Base-by-base conservation (phyloP, 306 rosid species). In the Rosa multiflora region DNA sequence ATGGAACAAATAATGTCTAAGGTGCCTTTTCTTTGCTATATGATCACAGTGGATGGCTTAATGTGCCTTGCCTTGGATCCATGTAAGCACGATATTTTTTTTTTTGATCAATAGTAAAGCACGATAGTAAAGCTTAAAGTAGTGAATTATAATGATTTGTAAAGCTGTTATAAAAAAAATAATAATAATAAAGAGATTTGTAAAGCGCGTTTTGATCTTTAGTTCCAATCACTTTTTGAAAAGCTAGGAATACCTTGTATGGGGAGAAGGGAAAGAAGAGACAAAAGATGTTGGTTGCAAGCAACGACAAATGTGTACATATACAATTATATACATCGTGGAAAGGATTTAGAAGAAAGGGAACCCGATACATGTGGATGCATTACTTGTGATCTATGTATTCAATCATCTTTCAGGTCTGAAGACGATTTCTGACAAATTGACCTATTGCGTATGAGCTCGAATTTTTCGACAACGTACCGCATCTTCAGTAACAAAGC, bases 11-110 rank as follows among this genome's bases (percentile, higher is more conserved):
- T 12, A 63, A 26, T 32, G 43, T 8, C 12, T 23, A 43, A 47
- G 58, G 29, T 15, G 52, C 55, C 29, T 23, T 44, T 5, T 15
- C 21, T 62, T 29, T 62, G 42, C 68, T 26, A 62, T 62, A 23
- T 59, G 37, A 7, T n/a, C 66, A 59, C 0, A 23, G 29, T 26
- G 66, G 37, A 8, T 15, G 20, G 56, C 47, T 37, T 76, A 43
- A 79, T 77, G 83, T 86, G 82, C 84, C 79, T 87, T 85, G 18
- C 88, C 78, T 84, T 76, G 81, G 87, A 76, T 80, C 51, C 58
- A 49, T 74, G 82, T 77, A 88, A 71, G 63, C 72, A 69, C 58
- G 81, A 42, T 78, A 81, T 32, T 32, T 32, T 32, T 32, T 32
- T 32, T 32, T 32, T 32, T 32, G 3, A 32, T 32, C 37, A 32